These are phyloP conservation scores for Fagopyrum esculentum DNA, from an alignment of 148 eudicot genomes.

Conservation along the genomic window DNA sequence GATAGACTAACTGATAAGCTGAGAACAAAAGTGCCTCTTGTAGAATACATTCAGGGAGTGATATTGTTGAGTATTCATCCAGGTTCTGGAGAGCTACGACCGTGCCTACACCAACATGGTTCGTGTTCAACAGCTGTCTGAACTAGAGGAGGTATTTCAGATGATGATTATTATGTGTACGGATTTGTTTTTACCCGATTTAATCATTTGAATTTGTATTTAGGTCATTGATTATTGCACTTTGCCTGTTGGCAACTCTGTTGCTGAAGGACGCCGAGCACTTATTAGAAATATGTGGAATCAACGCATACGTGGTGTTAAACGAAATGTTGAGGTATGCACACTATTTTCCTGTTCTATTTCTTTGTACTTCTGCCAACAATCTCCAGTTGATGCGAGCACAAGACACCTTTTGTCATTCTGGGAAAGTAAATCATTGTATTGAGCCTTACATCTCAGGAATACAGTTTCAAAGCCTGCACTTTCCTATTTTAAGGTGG, in stretches of 20 bases:
- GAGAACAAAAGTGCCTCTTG: conserved; percentile 3
- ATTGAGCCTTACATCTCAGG: background rate
- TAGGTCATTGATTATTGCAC: conserved; percentile 97
- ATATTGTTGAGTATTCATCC: conserved; percentile 10
- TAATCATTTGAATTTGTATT: background rate
- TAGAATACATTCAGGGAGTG: background rate
- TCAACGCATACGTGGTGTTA: conserved; percentile 89
- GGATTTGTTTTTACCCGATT: background rate
- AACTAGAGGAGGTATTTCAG: conserved; percentile 74
- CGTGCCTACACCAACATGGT: conserved; percentile 98
- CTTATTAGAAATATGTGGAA: conserved; percentile 97
- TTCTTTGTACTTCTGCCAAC: background rate
- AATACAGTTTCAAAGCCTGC: background rate
- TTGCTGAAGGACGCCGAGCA: conserved; percentile 81
- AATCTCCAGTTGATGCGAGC: background rate
- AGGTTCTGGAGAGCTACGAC: conserved; percentile 98
- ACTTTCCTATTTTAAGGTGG: background rate
- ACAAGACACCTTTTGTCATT: background rate
- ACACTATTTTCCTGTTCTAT: background rate
- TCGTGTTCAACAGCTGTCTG: conserved; percentile 96
- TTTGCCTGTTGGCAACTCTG: conserved; percentile 63
- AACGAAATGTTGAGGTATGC: conserved; percentile 85
- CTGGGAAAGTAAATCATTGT: background rate
- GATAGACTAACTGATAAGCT: background rate
- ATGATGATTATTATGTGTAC: background rate